Percentiles rank a stretch among this genome's conserved stretches.
Evolutionary conservation across 1,284 basidiomycete genomes (phyloP).

Genomic region (Peniophora sp.): DNA sequence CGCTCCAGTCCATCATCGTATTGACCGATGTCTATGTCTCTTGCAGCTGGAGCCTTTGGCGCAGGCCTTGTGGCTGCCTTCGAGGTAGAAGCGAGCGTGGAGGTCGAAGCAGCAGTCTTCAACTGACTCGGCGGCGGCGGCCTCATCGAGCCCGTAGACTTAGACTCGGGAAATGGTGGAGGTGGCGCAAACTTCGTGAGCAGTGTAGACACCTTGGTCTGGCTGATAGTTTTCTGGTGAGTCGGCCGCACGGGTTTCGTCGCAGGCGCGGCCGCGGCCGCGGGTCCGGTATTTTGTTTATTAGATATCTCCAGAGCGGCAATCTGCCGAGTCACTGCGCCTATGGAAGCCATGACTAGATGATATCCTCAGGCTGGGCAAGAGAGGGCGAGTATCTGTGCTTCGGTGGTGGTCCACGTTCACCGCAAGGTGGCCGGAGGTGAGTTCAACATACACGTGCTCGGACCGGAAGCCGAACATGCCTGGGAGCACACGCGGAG

Average conservation of each 20-base stretch:
- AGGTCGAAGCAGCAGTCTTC: constrained; percentile 4
- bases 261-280: constrained; percentile 11
- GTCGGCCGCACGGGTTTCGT: constrained; percentile 21
- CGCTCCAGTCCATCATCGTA: constrained; percentile 85
- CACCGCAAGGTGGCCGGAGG: too few relatives aligned
- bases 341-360: constrained; percentile 31
- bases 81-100: constrained; percentile 4
- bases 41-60: constrained; percentile 1
- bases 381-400: neutral
- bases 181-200: constrained; percentile 61
- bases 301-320: constrained; percentile 41
- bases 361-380: neutral
- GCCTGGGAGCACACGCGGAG: too few relatives aligned
- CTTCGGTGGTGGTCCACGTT: neutral
- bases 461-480: too few relatives aligned
- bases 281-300: constrained; percentile 24
- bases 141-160: constrained; percentile 8
- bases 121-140: neutral
- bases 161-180: constrained; percentile 27
- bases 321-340: constrained; percentile 37
- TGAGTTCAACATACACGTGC: too few relatives aligned
- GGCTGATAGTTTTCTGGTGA: constrained; percentile 46
- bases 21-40: constrained; percentile 60
- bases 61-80: constrained; percentile 2
- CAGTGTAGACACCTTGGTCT: constrained; percentile 54